phyloP scores from a whole-genome alignment of 2,329 filamentous ascomycete genomes.

The Domatiomyces catenatus region DNA sequence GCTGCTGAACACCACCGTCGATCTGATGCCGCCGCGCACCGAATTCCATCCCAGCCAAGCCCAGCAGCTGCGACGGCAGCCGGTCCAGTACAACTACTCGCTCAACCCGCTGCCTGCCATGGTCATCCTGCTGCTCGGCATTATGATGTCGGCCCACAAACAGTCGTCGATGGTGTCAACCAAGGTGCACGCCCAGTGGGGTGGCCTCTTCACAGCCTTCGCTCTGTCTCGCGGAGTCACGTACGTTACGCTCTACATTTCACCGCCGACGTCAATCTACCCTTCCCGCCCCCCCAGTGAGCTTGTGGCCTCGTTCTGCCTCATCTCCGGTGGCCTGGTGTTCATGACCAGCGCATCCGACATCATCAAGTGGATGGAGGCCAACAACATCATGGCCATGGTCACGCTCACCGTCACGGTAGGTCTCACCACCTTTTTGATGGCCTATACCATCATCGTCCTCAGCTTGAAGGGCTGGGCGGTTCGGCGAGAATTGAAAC shows the following conservation, averaged over 20 bases:
- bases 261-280: conserved; percentile 62
- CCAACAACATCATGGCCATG: conserved; percentile 71
- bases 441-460: conserved; percentile 67
- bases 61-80: conserved; percentile 39
- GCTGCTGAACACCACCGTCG: conserved; percentile 34
- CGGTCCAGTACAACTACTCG: conserved; percentile 56
- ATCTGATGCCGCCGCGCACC: conserved; percentile 25
- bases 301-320: conserved; percentile 69
- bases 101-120: conserved; percentile 80
- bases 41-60: conserved; percentile 18
- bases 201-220: conserved; percentile 65
- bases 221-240: conserved; percentile 63
- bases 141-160: conserved; percentile 92
- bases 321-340: conserved; percentile 73
- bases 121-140: conserved; percentile 70
- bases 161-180: conserved; percentile 68
- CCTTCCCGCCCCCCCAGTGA: conserved; percentile 81
- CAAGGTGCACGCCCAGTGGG: conserved; percentile 93
- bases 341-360: conserved; percentile 84
- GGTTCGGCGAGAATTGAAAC: conserved; percentile 28
- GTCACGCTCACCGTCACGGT: conserved; percentile 81
- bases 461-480: conserved; percentile 86
- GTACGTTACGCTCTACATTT: conserved; percentile 65
- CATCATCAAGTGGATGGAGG: conserved; percentile 60
- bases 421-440: conserved; percentile 65